Evolutionary conservation across 257 asterid species (phyloP).

Genomic region (Penstemon eatonii): DNA sequence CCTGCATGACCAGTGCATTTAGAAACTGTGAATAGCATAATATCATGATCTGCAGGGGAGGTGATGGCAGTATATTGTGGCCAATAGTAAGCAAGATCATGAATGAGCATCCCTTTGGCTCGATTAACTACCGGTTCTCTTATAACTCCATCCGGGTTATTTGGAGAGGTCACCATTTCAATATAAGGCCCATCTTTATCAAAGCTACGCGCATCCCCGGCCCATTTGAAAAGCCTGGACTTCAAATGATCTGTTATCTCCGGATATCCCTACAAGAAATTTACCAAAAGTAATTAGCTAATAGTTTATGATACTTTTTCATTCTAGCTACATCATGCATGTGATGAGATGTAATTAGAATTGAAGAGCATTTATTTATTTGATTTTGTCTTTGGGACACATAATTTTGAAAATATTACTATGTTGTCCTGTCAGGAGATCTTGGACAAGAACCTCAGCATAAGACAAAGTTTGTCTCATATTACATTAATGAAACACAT

Average conservation of each 20-base stretch:
- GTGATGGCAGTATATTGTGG: constrained; percentile 83
- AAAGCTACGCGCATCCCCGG: constrained; percentile 62
- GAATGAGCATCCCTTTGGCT: constrained; percentile 44
- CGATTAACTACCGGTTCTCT: constrained; percentile 59
- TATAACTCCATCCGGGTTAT: constrained; percentile 62
- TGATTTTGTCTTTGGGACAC: background rate
- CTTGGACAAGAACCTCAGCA: constrained; percentile 34
- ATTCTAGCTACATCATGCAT: background rate
- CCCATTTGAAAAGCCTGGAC: constrained; percentile 68
- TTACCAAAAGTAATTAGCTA: background rate
- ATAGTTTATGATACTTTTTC: background rate
- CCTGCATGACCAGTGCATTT: constrained; percentile 96
- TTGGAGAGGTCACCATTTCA: constrained; percentile 79
- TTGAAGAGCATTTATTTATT: background rate
- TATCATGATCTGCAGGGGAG: constrained; percentile 52
- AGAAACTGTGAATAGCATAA: constrained; percentile 86
- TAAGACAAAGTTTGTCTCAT: constrained; percentile 38
- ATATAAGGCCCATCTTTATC: constrained; percentile 55
- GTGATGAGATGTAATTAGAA: constrained; percentile 1
- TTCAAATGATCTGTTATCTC: constrained; percentile 51
- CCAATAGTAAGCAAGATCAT: constrained; percentile 92
- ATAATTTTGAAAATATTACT: constrained; percentile 33
- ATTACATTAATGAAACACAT: background rate
- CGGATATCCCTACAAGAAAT: constrained; percentile 53
- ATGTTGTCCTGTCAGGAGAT: constrained; percentile 34